Evolutionary conservation across 495 filamentous ascomycete species (phyloP), one percentile per base, ranked within the genome.

Genomic region (Staphylotrichum tortipilum): DNA sequence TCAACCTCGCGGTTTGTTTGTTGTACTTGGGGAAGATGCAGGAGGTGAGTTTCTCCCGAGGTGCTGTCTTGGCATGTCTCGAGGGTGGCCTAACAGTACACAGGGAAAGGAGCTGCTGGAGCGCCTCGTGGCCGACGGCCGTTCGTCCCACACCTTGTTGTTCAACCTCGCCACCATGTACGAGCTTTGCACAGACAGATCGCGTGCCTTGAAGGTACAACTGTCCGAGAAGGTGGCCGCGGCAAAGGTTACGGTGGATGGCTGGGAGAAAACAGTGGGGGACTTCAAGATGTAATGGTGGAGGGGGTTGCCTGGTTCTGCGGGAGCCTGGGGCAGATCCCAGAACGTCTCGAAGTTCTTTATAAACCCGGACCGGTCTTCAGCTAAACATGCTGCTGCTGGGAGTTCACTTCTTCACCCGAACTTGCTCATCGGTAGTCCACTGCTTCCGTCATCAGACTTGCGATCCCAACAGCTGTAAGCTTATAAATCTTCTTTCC

Each of bases 81-180:
- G 40, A 53, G 47, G 11, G 22, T 17, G 29, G 14, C 22, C 57
- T 68, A 33, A 68, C 11, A 38, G 28, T 15, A 30, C n/a, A 7
- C 56, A 81, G 83, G 79, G 83, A 4, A 78, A 78, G 19, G 58
- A 65, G 7, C 57, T 84, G 5, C 68, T 95, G 2, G 84, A 89
- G 55, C 65, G 68, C 0, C 66, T 91, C 18, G 65, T 88, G 7
- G 75, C 78, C 6, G 57, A 69, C 1, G 76, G 79, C 7, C 68
- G 78, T 18, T 77, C 79, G 0, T 94, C 89, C 53, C 77, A 81
- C 37, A 84, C 84, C 8, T 62, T 94, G 15, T 76, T 88, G 2
- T 98, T 96, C 66, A 98, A 98, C 61, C 70, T 98, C 7, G 77
- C 80, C 14, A 96, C 92, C 0, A 78, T 94, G 55, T 98, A 94